Conservation (phyloP, 306 rosid species). For the Casuarina equisetifolia region DNA sequence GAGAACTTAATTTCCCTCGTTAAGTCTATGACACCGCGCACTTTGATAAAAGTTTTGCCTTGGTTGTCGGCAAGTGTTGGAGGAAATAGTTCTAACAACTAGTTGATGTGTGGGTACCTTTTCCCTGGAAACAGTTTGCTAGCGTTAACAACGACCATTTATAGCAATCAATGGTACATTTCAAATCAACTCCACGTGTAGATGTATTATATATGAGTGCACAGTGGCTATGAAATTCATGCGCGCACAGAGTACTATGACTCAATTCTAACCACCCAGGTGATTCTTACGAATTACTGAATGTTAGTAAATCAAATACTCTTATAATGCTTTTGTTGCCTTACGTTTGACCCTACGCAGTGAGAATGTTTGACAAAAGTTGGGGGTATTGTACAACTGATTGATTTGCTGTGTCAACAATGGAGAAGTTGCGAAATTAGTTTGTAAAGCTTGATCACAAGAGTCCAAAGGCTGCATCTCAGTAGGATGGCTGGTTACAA, state of each 20-base stretch:
- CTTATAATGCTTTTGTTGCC: not conserved
- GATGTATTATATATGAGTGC: not conserved
- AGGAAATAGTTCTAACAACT: not conserved
- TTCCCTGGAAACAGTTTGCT: not conserved
- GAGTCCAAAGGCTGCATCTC: not conserved
- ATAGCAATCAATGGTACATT: not conserved
- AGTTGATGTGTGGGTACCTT: not conserved
- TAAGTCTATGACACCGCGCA: not conserved
- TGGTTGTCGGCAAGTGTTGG: not conserved
- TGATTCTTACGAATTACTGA: not conserved
- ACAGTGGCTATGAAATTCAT: not conserved
- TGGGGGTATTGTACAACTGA: not conserved
- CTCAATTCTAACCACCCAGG: not conserved
- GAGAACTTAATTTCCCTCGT: not conserved
- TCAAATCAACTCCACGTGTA: not conserved
- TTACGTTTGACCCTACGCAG: not conserved
- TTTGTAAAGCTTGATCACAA: not conserved
- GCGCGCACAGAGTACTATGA: not conserved
- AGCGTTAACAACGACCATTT: not conserved
- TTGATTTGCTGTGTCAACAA: not conserved
- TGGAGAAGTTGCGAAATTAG: conserved; percentile 4
- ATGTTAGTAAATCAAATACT: not conserved
- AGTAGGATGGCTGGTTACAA: not conserved
- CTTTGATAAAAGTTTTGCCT: not conserved
- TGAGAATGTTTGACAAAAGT: not conserved